Conservation (phyloP, 192 early-diverging fungal species). For the Coemansia sp. region DNA sequence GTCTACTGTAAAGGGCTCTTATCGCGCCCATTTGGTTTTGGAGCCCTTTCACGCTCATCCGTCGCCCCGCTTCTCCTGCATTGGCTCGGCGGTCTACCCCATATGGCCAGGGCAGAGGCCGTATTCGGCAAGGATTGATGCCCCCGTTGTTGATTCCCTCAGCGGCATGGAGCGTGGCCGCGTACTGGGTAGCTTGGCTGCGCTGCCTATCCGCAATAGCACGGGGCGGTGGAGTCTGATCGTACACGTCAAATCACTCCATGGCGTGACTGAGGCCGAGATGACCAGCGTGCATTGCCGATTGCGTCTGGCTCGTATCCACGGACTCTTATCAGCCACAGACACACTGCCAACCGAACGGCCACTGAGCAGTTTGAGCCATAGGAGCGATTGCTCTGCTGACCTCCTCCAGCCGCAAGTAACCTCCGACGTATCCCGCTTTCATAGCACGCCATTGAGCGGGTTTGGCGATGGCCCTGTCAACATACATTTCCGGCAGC, state of each 20-base stretch:
- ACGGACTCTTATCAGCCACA: conserved; percentile 18
- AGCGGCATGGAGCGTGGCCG: conserved; percentile 36
- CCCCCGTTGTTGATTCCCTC: conserved; percentile 32
- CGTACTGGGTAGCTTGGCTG: conserved; percentile 27
- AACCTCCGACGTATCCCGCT: not conserved
- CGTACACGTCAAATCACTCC: conserved; percentile 29
- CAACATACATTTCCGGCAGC: conserved; percentile 41
- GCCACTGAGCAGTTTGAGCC: not conserved
- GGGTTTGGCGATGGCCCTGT: conserved; percentile 46
- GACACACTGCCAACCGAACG: not conserved
- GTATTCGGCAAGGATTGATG: conserved; percentile 46
- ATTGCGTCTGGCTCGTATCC: conserved; percentile 28
- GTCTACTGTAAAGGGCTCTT: conserved; percentile 50
- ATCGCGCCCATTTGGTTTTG: conserved; percentile 35
- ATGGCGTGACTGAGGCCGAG: conserved; percentile 32
- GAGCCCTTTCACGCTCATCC: conserved; percentile 38
- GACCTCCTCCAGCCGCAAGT: not conserved
- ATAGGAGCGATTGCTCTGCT: too few species aligned
- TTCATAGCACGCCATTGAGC: conserved; percentile 10
- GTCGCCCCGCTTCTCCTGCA: conserved; percentile 38
- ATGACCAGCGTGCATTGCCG: conserved; percentile 46
- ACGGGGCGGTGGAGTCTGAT: conserved; percentile 32
- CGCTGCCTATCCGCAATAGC: conserved; percentile 19
- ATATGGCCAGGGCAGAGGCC: conserved; percentile 42
- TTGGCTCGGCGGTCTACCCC: conserved; percentile 36